phyloP scores from a whole-genome alignment of 177 flowering plant genomes.

The Vitis hybrid region DNA sequence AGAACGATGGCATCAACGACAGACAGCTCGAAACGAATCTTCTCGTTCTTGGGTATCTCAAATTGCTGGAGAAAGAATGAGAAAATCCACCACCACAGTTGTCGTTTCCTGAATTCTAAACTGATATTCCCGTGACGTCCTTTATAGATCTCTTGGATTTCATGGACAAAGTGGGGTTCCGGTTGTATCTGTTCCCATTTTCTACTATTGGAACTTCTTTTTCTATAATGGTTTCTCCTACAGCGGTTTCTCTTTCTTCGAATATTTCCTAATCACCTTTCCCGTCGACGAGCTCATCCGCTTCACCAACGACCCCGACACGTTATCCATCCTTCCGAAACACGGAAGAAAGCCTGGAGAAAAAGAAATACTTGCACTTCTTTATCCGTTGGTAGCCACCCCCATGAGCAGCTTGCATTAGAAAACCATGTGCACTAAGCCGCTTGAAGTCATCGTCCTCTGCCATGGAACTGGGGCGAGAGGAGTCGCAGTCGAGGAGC shows the following conservation, averaged over 20 bases:
- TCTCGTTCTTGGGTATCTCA: conserved; percentile 60
- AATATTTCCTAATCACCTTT: conserved; percentile 72
- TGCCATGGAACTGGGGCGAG: conserved; percentile 77
- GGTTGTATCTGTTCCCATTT: conserved; percentile 8
- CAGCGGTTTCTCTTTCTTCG: conserved; percentile 84
- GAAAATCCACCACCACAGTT: conserved; percentile 17
- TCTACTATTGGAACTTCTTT: conserved; percentile 32
- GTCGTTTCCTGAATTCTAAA: conserved; percentile 18
- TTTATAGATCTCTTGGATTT: conserved; percentile 19
- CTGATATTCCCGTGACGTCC: not conserved
- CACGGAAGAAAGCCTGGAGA: conserved; percentile 72
- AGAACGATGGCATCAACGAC: conserved; percentile 51
- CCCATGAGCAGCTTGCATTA: not conserved
- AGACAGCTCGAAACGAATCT: conserved; percentile 76
- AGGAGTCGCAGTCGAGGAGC: conserved; percentile 56
- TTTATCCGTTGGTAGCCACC: conserved; percentile 19
- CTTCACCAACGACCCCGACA: conserved; percentile 31
- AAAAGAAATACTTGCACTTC: conserved; percentile 61
- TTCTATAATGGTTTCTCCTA: conserved; percentile 70
- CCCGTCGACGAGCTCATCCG: conserved; percentile 56
- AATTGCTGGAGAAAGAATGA: conserved; percentile 83
- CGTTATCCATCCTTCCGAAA: conserved; percentile 46
- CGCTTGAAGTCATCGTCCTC: conserved; percentile 64
- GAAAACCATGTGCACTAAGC: conserved; percentile 10
- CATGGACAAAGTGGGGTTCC: conserved; percentile 1